These are phyloP conservation scores for Blastobotrys chiropterorum DNA, from an alignment of 805 yeast genomes.

Conservation along the genomic window DNA sequence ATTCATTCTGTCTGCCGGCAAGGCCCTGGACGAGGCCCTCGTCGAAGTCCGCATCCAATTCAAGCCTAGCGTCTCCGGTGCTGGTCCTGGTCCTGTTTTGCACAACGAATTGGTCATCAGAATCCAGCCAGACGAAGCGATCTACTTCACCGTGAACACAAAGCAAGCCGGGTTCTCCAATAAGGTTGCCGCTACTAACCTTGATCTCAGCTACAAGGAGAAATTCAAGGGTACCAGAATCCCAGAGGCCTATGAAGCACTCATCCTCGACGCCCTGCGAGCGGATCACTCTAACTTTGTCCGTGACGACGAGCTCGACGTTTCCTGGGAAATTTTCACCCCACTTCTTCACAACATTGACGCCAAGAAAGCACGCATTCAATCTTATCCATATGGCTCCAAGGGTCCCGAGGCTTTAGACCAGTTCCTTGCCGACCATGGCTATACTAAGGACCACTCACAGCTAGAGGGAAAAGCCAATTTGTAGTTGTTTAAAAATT, in stretches of 20 bases:
- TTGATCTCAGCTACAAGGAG: constrained; percentile 77
- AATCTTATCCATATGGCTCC: constrained; percentile 81
- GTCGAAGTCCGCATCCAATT: constrained; percentile 94
- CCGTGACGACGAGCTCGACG: constrained; percentile 93
- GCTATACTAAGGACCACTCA: constrained; percentile 32
- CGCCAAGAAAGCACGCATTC: constrained; percentile 58
- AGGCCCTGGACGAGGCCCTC: constrained; percentile 90
- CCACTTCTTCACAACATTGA: constrained; percentile 82
- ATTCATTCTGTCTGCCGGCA: constrained; percentile 91
- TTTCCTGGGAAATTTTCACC: constrained; percentile 89
- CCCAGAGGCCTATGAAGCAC: constrained; percentile 96
- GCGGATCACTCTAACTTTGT: constrained; percentile 98
- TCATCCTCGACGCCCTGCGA: constrained; percentile 80
- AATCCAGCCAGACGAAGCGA: constrained; percentile 91
- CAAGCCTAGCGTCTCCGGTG: constrained; percentile 77
- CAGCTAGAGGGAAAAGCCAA: not conserved
- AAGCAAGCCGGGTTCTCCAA: constrained; percentile 90
- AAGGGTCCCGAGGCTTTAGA: constrained; percentile 74
- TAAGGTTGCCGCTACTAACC: constrained; percentile 76
- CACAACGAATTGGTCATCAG: constrained; percentile 92
- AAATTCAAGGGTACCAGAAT: constrained; percentile 87
- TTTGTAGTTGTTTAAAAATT: not conserved
- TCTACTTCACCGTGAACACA: constrained; percentile 86
- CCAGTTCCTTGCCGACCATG: constrained; percentile 58
- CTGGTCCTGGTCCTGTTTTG: constrained; percentile 63